A percentile compares a stretch with the other conserved stretches of the same genome.
phyloP scores from a whole-genome alignment of 805 yeast genomes.

The Metschnikowia picachoensis region DNA sequence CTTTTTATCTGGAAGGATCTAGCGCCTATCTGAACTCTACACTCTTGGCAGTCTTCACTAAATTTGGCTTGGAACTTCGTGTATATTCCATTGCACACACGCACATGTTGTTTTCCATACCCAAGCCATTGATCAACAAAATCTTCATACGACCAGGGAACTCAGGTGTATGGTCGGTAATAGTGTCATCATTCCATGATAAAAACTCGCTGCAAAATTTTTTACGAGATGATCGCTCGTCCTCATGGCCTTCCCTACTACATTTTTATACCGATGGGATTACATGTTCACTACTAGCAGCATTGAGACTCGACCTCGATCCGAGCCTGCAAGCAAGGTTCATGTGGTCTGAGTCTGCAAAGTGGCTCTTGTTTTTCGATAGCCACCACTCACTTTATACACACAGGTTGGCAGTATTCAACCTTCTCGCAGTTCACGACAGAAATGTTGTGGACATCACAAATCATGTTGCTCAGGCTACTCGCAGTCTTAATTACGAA shows the following conservation, averaged over 20 bases:
- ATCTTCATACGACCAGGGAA: slow-evolving; percentile 20
- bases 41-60: slow-evolving; percentile 32
- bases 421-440: slow-evolving; percentile 24
- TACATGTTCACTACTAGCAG: slow-evolving; percentile 22
- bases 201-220: slow-evolving; percentile 10
- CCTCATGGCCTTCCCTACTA: slow-evolving; percentile 11
- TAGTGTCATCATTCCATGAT: slow-evolving; percentile 22
- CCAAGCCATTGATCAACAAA: slow-evolving; percentile 27
- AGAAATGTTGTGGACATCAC: background rate
- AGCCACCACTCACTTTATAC: slow-evolving; percentile 23
- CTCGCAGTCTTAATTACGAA: background rate
- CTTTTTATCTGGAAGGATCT: slow-evolving; percentile 15
- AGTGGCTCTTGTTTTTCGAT: slow-evolving; percentile 31
- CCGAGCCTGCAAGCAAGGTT: slow-evolving; percentile 13
- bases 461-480: slow-evolving; percentile 9
- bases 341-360: slow-evolving; percentile 33
- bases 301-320: slow-evolving; percentile 22
- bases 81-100: slow-evolving; percentile 38
- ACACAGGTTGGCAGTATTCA: slow-evolving; percentile 25
- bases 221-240: slow-evolving; percentile 4
- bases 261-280: slow-evolving; percentile 35
- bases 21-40: slow-evolving; percentile 32
- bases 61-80: slow-evolving; percentile 24
- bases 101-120: slow-evolving; percentile 27
- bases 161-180: slow-evolving; percentile 30